A percentile compares a stretch with the other conserved stretches of the same genome.
phyloP scores from a whole-genome alignment of 2,329 filamentous ascomycete genomes.

The Penicillium corylophilum region DNA sequence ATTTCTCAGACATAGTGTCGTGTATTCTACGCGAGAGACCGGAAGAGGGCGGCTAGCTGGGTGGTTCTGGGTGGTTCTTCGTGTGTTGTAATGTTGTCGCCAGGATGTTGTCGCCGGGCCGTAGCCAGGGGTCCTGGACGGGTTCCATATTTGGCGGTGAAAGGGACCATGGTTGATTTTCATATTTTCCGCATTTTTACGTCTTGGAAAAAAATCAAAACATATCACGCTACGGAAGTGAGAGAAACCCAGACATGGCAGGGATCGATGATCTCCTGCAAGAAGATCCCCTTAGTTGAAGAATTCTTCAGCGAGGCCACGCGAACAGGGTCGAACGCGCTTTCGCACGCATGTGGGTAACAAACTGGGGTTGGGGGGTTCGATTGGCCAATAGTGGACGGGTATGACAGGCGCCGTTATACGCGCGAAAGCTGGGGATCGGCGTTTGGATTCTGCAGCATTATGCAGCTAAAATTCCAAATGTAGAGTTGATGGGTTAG shows the following conservation, averaged over 20 bases:
- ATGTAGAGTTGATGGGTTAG: too few relatives aligned
- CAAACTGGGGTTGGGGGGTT: neutral
- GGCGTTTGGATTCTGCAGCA: neutral
- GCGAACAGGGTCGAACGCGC: neutral
- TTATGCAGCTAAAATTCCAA: neutral
- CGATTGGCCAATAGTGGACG: slow-evolving; percentile 1
- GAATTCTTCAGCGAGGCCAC: neutral
- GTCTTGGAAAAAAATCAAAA: neutral
- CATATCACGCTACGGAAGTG: neutral
- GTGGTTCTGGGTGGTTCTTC: neutral
- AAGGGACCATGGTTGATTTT: neutral
- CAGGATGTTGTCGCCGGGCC: neutral
- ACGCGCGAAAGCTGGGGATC: slow-evolving; percentile 2
- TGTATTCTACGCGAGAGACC: neutral
- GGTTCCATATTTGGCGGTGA: neutral
- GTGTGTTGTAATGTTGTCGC: neutral
- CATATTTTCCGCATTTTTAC: neutral
- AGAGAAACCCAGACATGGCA: neutral
- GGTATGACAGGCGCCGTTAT: slow-evolving; percentile 1
- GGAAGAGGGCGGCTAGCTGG: neutral
- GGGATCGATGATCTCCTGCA: neutral
- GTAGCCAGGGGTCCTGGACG: neutral
- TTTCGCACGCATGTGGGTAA: neutral
- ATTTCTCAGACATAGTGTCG: neutral
- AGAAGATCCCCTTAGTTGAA: neutral